phyloP scores from a whole-genome alignment of 495 filamentous ascomycete species.

The Talaromyces borbonicus region DNA sequence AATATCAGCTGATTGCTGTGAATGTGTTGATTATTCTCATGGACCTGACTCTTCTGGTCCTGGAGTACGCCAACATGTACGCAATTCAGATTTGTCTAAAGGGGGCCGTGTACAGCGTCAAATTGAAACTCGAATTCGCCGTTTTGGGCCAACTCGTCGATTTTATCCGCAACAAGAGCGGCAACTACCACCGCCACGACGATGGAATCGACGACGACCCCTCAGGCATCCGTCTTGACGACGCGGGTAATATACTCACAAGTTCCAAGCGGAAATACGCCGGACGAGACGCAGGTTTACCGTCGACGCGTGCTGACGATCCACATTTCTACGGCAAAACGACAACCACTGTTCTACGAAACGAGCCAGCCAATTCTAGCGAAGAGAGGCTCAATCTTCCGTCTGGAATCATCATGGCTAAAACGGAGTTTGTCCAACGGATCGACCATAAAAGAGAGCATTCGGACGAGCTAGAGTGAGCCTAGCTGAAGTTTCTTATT shows the following conservation, averaged over 20 bases:
- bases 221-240: constrained; percentile 12
- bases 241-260: neutral
- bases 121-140: constrained; percentile 54
- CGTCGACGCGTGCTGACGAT: constrained; percentile 5
- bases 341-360: neutral
- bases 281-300: constrained; percentile 4
- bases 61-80: constrained; percentile 44
- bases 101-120: constrained; percentile 51
- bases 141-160: constrained; percentile 45
- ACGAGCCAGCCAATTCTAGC: constrained; percentile 1
- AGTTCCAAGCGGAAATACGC: neutral
- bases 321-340: constrained; percentile 6
- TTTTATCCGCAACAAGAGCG: constrained; percentile 23
- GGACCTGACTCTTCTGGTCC: constrained; percentile 32
- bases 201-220: no score
- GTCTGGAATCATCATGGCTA: constrained; percentile 4
- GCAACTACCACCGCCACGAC: constrained; percentile 17
- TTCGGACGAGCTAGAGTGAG: constrained; percentile 2
- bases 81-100: constrained; percentile 47
- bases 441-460: constrained; percentile 3
- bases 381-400: constrained; percentile 4
- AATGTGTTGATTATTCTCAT: constrained; percentile 42
- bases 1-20: constrained; percentile 27
- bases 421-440: constrained; percentile 6
- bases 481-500: neutral